These are phyloP conservation scores for Taphrina deformans DNA, from an alignment of 1,139 yeast species.

Conservation along the genomic window DNA sequence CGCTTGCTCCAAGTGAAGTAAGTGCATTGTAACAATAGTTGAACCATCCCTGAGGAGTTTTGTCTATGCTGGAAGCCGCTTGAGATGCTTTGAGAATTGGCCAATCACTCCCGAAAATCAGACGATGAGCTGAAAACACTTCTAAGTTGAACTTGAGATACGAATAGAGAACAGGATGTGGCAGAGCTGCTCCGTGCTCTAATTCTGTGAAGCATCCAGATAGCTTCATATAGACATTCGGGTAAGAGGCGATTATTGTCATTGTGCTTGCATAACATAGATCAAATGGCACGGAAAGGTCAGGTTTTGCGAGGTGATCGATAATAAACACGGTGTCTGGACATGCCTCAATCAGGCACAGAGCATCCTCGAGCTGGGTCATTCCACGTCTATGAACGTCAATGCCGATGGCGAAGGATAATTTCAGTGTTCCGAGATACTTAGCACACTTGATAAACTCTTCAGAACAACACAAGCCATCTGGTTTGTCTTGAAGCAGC, in stretches of 20 bases:
- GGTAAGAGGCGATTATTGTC: not conserved
- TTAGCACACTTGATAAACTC: not conserved
- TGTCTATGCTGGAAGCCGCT: not conserved
- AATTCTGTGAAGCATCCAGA: constrained; percentile 29
- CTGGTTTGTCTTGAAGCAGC: constrained; percentile 24
- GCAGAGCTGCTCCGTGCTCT: not conserved
- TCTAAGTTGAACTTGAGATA: not conserved
- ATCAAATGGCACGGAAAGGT: not conserved
- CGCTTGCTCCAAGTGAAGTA: not conserved
- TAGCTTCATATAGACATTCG: constrained; percentile 18
- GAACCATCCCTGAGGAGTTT: constrained; percentile 15
- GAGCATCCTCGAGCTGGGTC: constrained; percentile 4
- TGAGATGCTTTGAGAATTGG: constrained; percentile 3
- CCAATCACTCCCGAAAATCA: constrained; percentile 31
- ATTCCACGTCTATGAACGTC: constrained; percentile 15
- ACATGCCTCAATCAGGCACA: not conserved
- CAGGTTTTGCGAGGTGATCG: constrained; percentile 26
- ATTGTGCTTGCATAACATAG: not conserved
- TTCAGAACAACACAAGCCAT: not conserved
- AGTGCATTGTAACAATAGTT: not conserved
- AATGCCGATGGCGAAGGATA: constrained; percentile 22
- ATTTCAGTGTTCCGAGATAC: not conserved
- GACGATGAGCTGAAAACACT: not conserved
- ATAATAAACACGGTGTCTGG: constrained; percentile 9
- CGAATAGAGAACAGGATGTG: not conserved